phyloP scores from a whole-genome alignment of 2,329 filamentous ascomycete species.

The Fusarium sp. region DNA sequence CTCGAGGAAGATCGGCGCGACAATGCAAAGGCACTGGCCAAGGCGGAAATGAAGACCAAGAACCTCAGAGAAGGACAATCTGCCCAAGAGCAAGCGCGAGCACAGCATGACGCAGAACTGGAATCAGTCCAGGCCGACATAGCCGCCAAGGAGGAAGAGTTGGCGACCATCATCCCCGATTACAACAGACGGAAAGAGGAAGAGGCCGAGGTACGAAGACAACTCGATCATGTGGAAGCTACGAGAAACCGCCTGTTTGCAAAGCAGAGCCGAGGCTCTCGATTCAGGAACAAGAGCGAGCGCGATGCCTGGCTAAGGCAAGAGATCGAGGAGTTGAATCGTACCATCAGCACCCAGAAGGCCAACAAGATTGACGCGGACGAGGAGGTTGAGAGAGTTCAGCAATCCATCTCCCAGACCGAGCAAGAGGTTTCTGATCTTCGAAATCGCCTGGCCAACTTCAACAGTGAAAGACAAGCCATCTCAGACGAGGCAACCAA shows the following conservation, averaged over 20 bases:
- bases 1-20: conserved; percentile 92
- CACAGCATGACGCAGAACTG: conserved; percentile 78
- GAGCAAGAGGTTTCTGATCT: conserved; percentile 80
- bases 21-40: conserved; percentile 81
- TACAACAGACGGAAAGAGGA: conserved; percentile 80
- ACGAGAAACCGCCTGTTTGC: conserved; percentile 83
- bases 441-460: conserved; percentile 80
- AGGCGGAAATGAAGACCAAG: conserved; percentile 87
- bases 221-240: conserved; percentile 81
- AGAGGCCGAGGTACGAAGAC: conserved; percentile 77
- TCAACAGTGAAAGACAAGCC: conserved; percentile 78
- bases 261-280: conserved; percentile 89
- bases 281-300: conserved; percentile 89
- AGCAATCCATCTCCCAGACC: conserved; percentile 76
- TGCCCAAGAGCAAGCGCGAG: conserved; percentile 78
- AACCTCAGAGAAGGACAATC: conserved; percentile 85
- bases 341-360: conserved; percentile 82
- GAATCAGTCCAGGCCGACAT: conserved; percentile 80
- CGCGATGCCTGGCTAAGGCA: conserved; percentile 85
- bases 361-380: conserved; percentile 86
- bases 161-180: conserved; percentile 79
- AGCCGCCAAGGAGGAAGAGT: conserved; percentile 78
- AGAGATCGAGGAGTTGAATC: conserved; percentile 84
- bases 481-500: conserved; percentile 80
- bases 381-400: conserved; percentile 82